Conservation (phyloP, 2,329 filamentous ascomycete genomes). For the Torrubiellomyces zombiae region DNA sequence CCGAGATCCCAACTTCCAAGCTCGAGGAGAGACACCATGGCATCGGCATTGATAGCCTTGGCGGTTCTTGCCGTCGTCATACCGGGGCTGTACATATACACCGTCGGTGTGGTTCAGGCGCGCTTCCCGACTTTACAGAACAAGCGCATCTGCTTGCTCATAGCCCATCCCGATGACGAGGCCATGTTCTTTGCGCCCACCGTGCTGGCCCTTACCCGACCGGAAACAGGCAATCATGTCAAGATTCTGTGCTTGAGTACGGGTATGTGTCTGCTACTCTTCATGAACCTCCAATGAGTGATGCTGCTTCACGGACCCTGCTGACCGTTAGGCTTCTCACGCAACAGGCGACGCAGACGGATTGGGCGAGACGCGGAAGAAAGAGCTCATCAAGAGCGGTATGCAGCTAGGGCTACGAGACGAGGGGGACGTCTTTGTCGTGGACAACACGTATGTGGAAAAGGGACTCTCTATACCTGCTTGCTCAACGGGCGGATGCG, state of each 20-base stretch:
- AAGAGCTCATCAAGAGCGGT: constrained; percentile 70
- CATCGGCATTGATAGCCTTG: too few species aligned
- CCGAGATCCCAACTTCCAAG: too few species aligned
- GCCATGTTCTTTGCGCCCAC: constrained; percentile 98
- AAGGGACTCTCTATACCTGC: not conserved
- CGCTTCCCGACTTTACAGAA: constrained; percentile 53
- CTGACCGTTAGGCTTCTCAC: constrained; percentile 7
- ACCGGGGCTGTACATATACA: constrained; percentile 36
- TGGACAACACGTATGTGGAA: constrained; percentile 51
- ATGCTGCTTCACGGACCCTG: too few species aligned
- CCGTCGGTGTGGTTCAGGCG: constrained; percentile 25
- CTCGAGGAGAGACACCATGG: too few species aligned
- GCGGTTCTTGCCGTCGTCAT: too few species aligned
- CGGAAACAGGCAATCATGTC: constrained; percentile 71
- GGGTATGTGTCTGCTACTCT: constrained; percentile 39
- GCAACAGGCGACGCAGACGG: constrained; percentile 63
- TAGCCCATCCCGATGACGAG: constrained; percentile 95
- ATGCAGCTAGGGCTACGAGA: constrained; percentile 56
- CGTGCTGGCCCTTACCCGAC: constrained; percentile 65
- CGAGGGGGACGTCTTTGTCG: constrained; percentile 68
- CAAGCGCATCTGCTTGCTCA: constrained; percentile 81
- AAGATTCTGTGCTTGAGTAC: constrained; percentile 88
- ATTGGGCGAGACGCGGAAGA: constrained; percentile 64
- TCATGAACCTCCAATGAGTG: too few species aligned
- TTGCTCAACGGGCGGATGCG: not conserved